A percentile compares a stretch with the other conserved stretches of the same genome.
These are phyloP conservation scores for Blastobotrys serpentis DNA, from an alignment of 1,139 yeast species.

Conservation along the genomic window DNA sequence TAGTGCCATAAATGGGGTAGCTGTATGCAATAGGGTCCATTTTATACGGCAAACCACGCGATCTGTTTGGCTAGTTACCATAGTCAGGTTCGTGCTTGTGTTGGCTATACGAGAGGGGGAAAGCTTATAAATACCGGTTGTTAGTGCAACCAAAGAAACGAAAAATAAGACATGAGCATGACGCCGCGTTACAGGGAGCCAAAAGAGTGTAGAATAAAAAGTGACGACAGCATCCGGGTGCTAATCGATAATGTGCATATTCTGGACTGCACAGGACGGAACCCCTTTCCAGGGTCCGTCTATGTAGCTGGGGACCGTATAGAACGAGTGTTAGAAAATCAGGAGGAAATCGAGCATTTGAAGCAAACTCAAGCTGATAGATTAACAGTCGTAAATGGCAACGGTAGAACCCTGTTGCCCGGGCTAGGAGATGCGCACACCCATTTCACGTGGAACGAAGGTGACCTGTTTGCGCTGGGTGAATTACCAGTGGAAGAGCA, in stretches of 20 bases:
- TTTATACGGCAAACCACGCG: not conserved
- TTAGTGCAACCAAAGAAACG: no score
- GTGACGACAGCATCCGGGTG: not conserved
- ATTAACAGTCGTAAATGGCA: not conserved
- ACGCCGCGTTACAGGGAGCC: not conserved
- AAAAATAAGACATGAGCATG: slow-evolving; percentile 3
- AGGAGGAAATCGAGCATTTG: not conserved
- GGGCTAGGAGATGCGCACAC: not conserved
- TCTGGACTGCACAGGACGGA: not conserved
- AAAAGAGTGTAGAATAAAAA: not conserved
- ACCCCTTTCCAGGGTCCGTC: not conserved
- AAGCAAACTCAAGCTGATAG: not conserved
- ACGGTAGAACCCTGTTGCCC: not conserved
- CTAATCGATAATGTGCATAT: not conserved
- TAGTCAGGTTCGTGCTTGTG: not conserved
- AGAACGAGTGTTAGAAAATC: not conserved
- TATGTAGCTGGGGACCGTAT: not conserved
- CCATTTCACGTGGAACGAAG: not conserved
- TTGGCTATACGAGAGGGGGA: not conserved
- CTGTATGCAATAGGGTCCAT: not conserved
- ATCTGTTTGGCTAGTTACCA: not conserved
- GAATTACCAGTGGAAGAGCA: not conserved
- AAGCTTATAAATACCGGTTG: not conserved
- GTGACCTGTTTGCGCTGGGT: not conserved
- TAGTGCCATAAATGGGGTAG: not conserved